These are phyloP conservation scores for Pistacia vera DNA, from an alignment of 345 rosid genomes.

Conservation along the genomic window DNA sequence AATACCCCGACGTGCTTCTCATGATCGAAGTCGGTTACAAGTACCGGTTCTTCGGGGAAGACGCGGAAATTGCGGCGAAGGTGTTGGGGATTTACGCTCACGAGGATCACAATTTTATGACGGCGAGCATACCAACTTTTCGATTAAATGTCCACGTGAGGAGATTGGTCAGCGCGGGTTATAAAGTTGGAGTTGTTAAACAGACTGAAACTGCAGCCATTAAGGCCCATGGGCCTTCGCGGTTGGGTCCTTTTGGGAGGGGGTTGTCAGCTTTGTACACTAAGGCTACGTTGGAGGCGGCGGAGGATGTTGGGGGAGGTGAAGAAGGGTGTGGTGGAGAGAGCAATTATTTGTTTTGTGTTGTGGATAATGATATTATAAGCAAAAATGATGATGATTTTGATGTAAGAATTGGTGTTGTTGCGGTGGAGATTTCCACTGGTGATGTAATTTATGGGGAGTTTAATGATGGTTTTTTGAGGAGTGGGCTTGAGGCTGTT, in stretches of 20 bases:
- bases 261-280: constrained; percentile 86
- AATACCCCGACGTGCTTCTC: constrained; percentile 72
- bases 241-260: constrained; percentile 70
- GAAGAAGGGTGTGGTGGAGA: constrained; percentile 71
- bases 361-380: constrained; percentile 52
- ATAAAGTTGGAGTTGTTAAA: constrained; percentile 92
- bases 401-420: constrained; percentile 76
- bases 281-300: constrained; percentile 90
- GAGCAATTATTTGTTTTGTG: constrained; percentile 76
- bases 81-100: constrained; percentile 87
- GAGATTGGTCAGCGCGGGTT: constrained; percentile 81
- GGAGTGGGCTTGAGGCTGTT: constrained; percentile 87
- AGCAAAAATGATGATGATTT: constrained; percentile 25
- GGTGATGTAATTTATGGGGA: constrained; percentile 89
- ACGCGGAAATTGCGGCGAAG: constrained; percentile 76
- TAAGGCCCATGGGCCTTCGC: constrained; percentile 72
- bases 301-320: constrained; percentile 70
- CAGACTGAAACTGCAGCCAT: constrained; percentile 97
- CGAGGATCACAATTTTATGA: constrained; percentile 72
- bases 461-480: constrained; percentile 66
- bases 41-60: constrained; percentile 90
- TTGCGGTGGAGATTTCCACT: constrained; percentile 86
- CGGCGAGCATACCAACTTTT: constrained; percentile 93
- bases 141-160: constrained; percentile 80
- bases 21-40: constrained; percentile 96